Base-by-base conservation (phyloP, 768 basidiomycete genomes). In the Suillus occidentalis region DNA sequence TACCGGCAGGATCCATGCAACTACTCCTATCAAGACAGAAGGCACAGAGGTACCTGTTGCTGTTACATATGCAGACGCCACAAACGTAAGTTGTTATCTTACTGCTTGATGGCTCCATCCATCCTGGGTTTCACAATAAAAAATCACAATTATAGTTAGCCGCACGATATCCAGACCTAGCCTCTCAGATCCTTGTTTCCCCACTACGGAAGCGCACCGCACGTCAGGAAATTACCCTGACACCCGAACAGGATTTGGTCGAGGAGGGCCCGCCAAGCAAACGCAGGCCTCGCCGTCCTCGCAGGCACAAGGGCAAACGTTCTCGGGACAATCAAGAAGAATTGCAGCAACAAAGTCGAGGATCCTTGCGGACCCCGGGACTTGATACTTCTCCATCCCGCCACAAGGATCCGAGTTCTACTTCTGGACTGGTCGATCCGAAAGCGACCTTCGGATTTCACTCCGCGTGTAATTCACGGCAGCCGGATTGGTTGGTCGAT, bases 61-160 rank as follows among this genome's bases (percentile, higher is more conserved):
- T 43, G 65, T 69, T 42, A 81, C 80, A 16, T 81, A 79, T 63
- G 80, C 79, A 6, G 80, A 81, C 68, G 77, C 80, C 47, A 73
- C 78, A 31, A 79, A 81, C 68, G 80, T 79, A 69, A 67, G 74
- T 65, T 60, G 57, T 37, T 64, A 6, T 61, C 39, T 39, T 34
- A 5, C 40, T 50, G 28, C 52, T 56, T 50, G 64, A 14, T 22
- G 58, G 20, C 47, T 37, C 49, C 28, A 42, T 50, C n/a, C 28
- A 28, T 28, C 28, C 39, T 5, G 60, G 43, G n/a, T 28, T 43
- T 28, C 0, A 40, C 16, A 28, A 59, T 59, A 28, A 25, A 13
- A 53, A 28, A n/a, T 62, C 25, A 55, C 53, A 13, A 7, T 64
- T 36, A 9, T 63, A 81, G 80, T 70, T 80, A 34, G 78, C 80